Percentiles rank a stretch among this genome's conserved stretches.
These are phyloP conservation scores for Candida sp. DNA, from an alignment of 1,139 yeast species.

Conservation along the genomic window DNA sequence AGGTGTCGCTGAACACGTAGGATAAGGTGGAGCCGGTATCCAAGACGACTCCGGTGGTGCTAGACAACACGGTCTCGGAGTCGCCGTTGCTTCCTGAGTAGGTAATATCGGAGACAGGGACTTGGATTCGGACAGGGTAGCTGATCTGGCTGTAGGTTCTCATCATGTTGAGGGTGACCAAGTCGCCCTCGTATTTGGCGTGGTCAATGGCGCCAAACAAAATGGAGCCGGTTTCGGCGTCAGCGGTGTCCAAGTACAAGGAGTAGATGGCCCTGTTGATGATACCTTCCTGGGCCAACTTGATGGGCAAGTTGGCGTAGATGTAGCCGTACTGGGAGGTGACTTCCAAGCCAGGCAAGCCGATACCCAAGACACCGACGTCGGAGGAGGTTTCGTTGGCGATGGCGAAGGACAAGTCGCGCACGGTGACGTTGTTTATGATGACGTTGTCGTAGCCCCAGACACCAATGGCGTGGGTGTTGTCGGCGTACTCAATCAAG, in stretches of 20 bases:
- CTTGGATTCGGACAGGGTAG: slow-evolving; percentile 15
- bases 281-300: slow-evolving; percentile 42
- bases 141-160: slow-evolving; percentile 9
- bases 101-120: slow-evolving; percentile 20
- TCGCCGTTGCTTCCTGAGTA: slow-evolving; percentile 24
- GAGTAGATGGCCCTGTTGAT: slow-evolving; percentile 57
- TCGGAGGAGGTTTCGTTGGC: slow-evolving; percentile 47
- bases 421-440: slow-evolving; percentile 45
- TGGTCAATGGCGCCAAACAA: slow-evolving; percentile 45
- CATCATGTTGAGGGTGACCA: slow-evolving; percentile 13
- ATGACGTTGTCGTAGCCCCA: slow-evolving; percentile 55
- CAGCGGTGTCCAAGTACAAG: slow-evolving; percentile 48
- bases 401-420: slow-evolving; percentile 53
- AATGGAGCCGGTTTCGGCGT: slow-evolving; percentile 28
- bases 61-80: slow-evolving; percentile 17
- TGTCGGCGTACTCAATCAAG: slow-evolving; percentile 65
- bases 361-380: slow-evolving; percentile 59
- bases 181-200: slow-evolving; percentile 44
- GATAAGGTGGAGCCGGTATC: slow-evolving; percentile 51
- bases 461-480: slow-evolving; percentile 60
- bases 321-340: slow-evolving; percentile 21
- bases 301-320: slow-evolving; percentile 37
- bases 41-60: slow-evolving; percentile 34
- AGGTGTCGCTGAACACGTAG: slow-evolving; percentile 31
- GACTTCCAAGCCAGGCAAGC: slow-evolving; percentile 56